A percentile compares a stretch with the other conserved stretches of the same genome.
These are phyloP conservation scores for Colletotrichum falcatum DNA, from an alignment of 2,329 filamentous ascomycete genomes.

Conservation along the genomic window DNA sequence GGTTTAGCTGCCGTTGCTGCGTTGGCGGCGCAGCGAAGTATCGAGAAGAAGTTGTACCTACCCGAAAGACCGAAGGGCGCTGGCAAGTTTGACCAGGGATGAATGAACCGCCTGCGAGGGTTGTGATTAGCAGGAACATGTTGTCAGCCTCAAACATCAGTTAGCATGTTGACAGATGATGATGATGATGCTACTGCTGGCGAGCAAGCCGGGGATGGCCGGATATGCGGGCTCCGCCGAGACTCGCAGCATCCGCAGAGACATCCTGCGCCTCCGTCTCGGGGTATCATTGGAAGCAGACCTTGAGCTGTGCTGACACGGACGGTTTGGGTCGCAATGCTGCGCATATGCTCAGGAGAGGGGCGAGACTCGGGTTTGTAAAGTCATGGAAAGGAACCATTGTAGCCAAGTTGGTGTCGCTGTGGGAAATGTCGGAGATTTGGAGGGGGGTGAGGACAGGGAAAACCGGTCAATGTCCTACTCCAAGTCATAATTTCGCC, in stretches of 20 bases:
- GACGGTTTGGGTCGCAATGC: background rate
- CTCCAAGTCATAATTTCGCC: background rate
- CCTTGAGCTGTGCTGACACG: constrained; percentile 1
- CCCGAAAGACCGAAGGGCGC: constrained; percentile 6
- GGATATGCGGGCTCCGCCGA: constrained; percentile 35
- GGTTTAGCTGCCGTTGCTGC: constrained; percentile 33
- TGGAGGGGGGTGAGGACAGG: background rate
- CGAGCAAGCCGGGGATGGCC: constrained; percentile 27
- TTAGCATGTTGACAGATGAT: constrained; percentile 10
- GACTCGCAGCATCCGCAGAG: constrained; percentile 35
- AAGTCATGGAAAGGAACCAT: constrained; percentile 12
- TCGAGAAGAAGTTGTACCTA: constrained; percentile 7
- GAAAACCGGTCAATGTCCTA: background rate
- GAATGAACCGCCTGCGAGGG: constrained; percentile 2
- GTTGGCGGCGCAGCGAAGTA: constrained; percentile 35
- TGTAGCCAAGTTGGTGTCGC: background rate
- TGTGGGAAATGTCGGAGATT: background rate
- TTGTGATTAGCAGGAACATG: background rate
- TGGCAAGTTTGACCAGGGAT: constrained; percentile 4
- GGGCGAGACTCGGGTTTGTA: background rate
- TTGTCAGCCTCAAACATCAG: constrained; percentile 16
- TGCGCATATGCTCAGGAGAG: constrained; percentile 4
- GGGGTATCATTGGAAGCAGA: constrained; percentile 18
- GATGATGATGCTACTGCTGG: constrained; percentile 21
- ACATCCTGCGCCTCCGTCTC: constrained; percentile 2